Percentiles rank a stretch among this genome's conserved stretches.
phyloP scores from a whole-genome alignment of 306 rosid species.

The Gleditsia sinensis region DNA sequence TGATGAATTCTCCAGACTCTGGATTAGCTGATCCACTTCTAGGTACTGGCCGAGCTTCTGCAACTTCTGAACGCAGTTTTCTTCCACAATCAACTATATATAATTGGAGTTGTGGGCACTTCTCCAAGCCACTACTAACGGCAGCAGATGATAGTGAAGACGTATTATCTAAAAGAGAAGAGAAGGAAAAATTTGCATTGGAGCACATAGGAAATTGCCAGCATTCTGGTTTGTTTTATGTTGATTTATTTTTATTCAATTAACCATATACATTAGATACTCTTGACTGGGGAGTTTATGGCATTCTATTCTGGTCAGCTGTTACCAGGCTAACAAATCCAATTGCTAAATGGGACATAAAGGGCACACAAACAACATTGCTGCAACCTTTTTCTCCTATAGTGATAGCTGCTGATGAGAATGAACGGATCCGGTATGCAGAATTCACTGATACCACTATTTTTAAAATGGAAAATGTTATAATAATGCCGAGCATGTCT shows the following conservation, averaged over 20 bases:
- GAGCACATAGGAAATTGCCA: constrained; percentile 93
- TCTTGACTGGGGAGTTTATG: constrained; percentile 24
- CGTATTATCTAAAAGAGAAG: constrained; percentile 76
- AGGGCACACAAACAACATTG: constrained; percentile 75
- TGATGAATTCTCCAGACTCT: constrained; percentile 82
- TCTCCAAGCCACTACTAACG: constrained; percentile 88
- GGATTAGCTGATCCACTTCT: constrained; percentile 94
- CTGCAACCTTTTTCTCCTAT: constrained; percentile 94
- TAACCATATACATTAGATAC: background rate
- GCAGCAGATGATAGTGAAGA: constrained; percentile 76
- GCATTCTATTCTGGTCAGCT: constrained; percentile 57
- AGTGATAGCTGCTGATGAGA: constrained; percentile 91
- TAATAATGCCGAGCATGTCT: constrained; percentile 15
- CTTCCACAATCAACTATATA: constrained; percentile 93
- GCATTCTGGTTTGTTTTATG: constrained; percentile 69
- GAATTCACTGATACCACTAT: constrained; percentile 3
- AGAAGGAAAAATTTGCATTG: constrained; percentile 83
- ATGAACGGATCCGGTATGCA: constrained; percentile 86
- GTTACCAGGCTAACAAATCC: constrained; percentile 79
- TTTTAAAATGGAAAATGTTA: constrained; percentile 16
- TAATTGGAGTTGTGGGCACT: constrained; percentile 96
- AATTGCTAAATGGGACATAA: constrained; percentile 92
- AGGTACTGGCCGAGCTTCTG: constrained; percentile 68
- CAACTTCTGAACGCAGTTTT: constrained; percentile 75
- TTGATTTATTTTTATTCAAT: background rate